Evolutionary conservation across 495 filamentous ascomycete species (phyloP), one percentile per base, ranked within the genome.

Genomic region (Daldinia childiae): DNA sequence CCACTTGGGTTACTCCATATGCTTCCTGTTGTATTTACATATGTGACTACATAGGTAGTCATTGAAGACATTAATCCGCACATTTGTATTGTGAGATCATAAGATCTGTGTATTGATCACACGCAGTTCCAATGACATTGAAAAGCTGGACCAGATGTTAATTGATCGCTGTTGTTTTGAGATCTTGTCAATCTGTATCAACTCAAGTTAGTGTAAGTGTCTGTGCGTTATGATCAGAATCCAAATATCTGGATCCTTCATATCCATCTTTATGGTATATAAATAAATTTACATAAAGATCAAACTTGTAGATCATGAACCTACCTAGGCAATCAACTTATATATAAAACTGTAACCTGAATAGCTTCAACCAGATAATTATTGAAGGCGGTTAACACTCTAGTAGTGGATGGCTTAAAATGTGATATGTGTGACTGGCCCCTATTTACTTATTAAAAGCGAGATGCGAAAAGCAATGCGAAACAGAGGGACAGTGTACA

Each of bases 371-470:
- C 27, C 27, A 30, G 30, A 6, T 5, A 54, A 41, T 41, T 21
- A 11, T 34, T 0, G 32, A 39, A 58, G 26, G 27, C 29, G 15
- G 4, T 26, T 58, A 19, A 26, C 26, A 38, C 9, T 9, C 51
- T 41, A 57, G 50, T 41, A 57, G 50, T 54, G 51, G 55, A 54
- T 29, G 24, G 50, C 27, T 27, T 54, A 57, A 48, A 50, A 67
- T 59, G 56, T 63, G 64, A 57, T 50, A 43, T 43, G 50, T 67
- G 55, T 24, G 45, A 54, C 17, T 50, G 17, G 17, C 50, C 66
- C 67, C 71, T 58, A 52, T 51, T 51, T 34, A 56, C 58, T 74
- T 74, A 66, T 51, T 65, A 8, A 66, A 70, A 56, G 58, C 54
- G 57, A 69, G 45, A 39, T 51, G 36, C 62, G 61, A 41, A 39